These are phyloP conservation scores for Cercophora samala DNA, from an alignment of 495 filamentous ascomycete species.

Conservation along the genomic window DNA sequence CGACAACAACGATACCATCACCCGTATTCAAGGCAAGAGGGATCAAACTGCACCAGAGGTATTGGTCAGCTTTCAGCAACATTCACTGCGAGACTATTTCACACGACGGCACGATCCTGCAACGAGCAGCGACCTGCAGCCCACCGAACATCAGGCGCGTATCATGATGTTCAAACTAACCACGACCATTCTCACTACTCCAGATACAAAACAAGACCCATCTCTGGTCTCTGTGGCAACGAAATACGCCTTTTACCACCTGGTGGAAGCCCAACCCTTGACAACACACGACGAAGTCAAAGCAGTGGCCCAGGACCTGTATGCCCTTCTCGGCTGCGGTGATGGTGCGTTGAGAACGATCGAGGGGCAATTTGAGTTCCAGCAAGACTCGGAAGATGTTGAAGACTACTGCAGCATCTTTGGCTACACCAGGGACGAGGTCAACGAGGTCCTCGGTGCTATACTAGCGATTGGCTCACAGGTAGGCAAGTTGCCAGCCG, in stretches of 20 bases:
- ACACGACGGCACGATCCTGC: not conserved
- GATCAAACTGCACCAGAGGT: not conserved
- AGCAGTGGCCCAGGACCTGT: not conserved
- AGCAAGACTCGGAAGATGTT: not conserved
- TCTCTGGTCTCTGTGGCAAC: not conserved
- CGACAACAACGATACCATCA: not conserved
- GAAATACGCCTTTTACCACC: slow-evolving; percentile 1
- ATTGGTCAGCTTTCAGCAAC: not conserved
- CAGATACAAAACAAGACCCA: not conserved
- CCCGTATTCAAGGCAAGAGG: not conserved
- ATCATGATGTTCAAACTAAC: slow-evolving; percentile 11
- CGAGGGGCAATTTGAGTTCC: not conserved
- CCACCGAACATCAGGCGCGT: slow-evolving; percentile 1
- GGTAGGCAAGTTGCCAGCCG: not conserved
- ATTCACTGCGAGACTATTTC: slow-evolving; percentile 10
- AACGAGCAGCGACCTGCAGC: not conserved
- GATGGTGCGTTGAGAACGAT: slow-evolving; percentile 2
- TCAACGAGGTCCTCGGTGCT: not conserved
- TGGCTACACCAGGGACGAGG: not conserved
- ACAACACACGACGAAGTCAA: not conserved
- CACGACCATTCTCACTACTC: not conserved
- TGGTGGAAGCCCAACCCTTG: not conserved
- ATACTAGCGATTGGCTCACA: not conserved
- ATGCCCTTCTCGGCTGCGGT: not conserved
- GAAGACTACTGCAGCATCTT: slow-evolving; percentile 9